Percentiles rank a stretch among this genome's conserved stretches.
Evolutionary conservation across 2,329 filamentous ascomycete genomes (phyloP).

Genomic region (Rhexocercosporidium sp.): DNA sequence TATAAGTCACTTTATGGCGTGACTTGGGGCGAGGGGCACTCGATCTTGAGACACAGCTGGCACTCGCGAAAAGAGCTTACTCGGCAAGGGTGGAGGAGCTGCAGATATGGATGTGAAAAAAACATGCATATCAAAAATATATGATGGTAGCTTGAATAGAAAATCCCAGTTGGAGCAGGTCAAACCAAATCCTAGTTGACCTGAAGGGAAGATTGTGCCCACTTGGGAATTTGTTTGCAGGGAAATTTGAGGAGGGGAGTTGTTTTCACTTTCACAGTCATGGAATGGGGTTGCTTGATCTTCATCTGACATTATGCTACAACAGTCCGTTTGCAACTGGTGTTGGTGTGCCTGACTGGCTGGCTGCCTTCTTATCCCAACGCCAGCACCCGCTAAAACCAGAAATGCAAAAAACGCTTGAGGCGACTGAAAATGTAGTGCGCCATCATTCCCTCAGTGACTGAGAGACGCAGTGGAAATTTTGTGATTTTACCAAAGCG

Average conservation of each 20-base stretch:
- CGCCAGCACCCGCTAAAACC: slow-evolving; percentile 22
- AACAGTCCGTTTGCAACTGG: background rate
- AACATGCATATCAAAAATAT: too few species aligned
- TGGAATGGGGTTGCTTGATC: background rate
- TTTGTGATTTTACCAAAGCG: slow-evolving; percentile 8
- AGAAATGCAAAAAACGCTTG: slow-evolving; percentile 13
- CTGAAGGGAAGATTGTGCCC: background rate
- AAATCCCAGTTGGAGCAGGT: too few species aligned
- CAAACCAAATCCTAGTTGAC: too few species aligned
- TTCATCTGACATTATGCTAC: slow-evolving; percentile 7
- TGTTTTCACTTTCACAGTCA: background rate
- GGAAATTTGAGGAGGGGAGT: too few species aligned
- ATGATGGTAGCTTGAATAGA: too few species aligned
- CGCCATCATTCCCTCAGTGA: slow-evolving; percentile 15
- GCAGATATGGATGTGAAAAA: too few species aligned
- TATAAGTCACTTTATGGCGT: background rate
- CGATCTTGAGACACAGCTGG: background rate
- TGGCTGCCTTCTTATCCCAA: slow-evolving; percentile 4
- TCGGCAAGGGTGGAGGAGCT: too few species aligned
- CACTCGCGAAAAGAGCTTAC: background rate
- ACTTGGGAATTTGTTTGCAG: background rate
- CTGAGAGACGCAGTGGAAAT: slow-evolving; percentile 7
- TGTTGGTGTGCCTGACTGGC: background rate
- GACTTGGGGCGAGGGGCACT: background rate
- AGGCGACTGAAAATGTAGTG: slow-evolving; percentile 23